A percentile compares a stretch with the other conserved stretches of the same genome.
Evolutionary conservation across 2,329 filamentous ascomycete genomes (phyloP).

Genomic region (Aspergillus candidus): DNA sequence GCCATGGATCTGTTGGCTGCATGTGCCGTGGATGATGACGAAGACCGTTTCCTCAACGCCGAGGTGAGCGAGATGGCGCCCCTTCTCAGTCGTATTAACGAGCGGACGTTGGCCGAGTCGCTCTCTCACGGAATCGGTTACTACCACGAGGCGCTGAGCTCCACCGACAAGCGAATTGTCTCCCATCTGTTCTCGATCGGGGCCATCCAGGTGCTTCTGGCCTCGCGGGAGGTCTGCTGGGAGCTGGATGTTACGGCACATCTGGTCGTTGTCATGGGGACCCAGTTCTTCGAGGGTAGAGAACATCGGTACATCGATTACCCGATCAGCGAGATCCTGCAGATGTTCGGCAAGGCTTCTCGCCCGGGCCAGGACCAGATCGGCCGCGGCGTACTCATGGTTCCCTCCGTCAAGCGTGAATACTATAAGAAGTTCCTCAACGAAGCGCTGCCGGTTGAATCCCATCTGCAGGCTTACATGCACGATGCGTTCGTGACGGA

Average conservation of each 20-base stretch:
- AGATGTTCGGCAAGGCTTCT: constrained; percentile 96
- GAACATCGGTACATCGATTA: constrained; percentile 98
- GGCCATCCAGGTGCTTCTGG: constrained; percentile 78
- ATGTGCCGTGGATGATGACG: constrained; percentile 80
- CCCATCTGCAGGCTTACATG: constrained; percentile 82
- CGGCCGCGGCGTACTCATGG: constrained; percentile 90
- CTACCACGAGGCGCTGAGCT: constrained; percentile 87
- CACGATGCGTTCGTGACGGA: constrained; percentile 97
- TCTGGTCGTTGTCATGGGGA: constrained; percentile 93
- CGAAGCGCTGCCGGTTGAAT: constrained; percentile 92
- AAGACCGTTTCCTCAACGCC: constrained; percentile 87
- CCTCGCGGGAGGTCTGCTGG: constrained; percentile 89
- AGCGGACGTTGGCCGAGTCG: constrained; percentile 80
- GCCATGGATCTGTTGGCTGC: constrained; percentile 83
- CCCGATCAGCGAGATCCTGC: constrained; percentile 83
- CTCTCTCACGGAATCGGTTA: constrained; percentile 93
- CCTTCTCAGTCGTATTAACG: constrained; percentile 74
- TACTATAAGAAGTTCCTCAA: constrained; percentile 99
- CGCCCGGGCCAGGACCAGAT: constrained; percentile 71
- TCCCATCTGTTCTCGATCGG: constrained; percentile 85
- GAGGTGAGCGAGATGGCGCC: constrained; percentile 75
- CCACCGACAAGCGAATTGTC: constrained; percentile 87
- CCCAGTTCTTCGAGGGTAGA: constrained; percentile 92
- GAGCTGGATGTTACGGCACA: constrained; percentile 84
- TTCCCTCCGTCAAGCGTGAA: constrained; percentile 86